These are phyloP conservation scores for Blastobotrys attinorum DNA, from an alignment of 805 yeast genomes.

Conservation along the genomic window DNA sequence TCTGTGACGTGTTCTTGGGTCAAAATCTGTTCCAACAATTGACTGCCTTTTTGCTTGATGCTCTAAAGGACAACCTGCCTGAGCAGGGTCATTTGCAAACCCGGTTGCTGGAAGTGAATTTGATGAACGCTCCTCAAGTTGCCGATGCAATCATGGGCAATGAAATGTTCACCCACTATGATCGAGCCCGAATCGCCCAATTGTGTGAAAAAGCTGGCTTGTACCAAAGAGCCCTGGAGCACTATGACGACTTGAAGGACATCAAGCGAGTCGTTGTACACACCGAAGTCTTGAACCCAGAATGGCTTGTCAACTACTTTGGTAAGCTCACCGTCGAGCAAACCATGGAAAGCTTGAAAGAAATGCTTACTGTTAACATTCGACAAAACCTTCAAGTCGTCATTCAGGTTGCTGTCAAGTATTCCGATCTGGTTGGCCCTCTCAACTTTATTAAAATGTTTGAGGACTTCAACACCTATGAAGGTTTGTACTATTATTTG, in stretches of 20 bases:
- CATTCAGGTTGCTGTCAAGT: conserved; percentile 94
- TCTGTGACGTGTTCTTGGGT: conserved; percentile 89
- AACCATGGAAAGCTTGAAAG: conserved; percentile 77
- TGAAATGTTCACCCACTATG: conserved; percentile 91
- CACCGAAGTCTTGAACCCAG: conserved; percentile 71
- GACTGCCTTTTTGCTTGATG: conserved; percentile 93
- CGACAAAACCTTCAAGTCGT: conserved; percentile 87
- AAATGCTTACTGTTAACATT: conserved; percentile 69
- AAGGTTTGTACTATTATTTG: conserved; percentile 90
- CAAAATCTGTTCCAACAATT: conserved; percentile 96
- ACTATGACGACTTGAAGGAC: conserved; percentile 88
- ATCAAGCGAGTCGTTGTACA: conserved; percentile 91
- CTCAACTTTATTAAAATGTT: conserved; percentile 76
- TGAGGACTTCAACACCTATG: conserved; percentile 86
- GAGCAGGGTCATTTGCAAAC: conserved; percentile 96
- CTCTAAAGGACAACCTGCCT: conserved; percentile 86
- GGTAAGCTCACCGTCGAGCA: conserved; percentile 94
- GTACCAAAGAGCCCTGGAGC: conserved; percentile 91
- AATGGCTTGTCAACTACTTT: conserved; percentile 88
- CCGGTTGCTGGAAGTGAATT: conserved; percentile 82
- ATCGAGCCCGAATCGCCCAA: conserved; percentile 84
- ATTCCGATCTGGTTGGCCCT: conserved; percentile 88
- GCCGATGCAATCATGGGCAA: conserved; percentile 98
- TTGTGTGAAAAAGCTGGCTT: conserved; percentile 95
- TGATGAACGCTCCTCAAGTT: conserved; percentile 96